Percentiles rank a stretch among this genome's conserved stretches.
These are phyloP conservation scores for Elymus sibiricus DNA, from an alignment of 176 grass and related monocot genomes.

Conservation along the genomic window DNA sequence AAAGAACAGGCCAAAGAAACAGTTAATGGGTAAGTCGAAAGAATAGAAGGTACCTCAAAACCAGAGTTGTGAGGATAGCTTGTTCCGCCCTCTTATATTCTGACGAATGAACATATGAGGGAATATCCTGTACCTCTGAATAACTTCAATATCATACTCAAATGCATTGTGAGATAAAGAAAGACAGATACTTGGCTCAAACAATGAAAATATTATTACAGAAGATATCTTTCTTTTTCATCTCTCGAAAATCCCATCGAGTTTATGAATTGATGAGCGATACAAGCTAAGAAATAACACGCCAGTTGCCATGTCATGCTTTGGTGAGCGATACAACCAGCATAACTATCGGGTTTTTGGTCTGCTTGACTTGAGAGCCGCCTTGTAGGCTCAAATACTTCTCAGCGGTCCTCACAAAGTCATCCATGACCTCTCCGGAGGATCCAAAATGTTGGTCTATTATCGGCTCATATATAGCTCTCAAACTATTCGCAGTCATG, in stretches of 20 bases:
- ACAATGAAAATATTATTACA: background rate
- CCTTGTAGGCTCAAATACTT: background rate
- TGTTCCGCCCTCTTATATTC: background rate
- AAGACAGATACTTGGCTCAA: background rate
- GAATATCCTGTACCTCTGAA: background rate
- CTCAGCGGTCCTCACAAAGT: background rate
- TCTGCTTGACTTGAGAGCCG: background rate
- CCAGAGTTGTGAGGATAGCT: conserved; percentile 5
- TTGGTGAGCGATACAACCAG: background rate
- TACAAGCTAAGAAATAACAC: background rate
- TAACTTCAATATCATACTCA: background rate
- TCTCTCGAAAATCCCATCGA: background rate
- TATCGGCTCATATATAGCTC: conserved; percentile 6
- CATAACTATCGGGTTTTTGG: background rate
- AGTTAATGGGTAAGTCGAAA: background rate
- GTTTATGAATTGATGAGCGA: background rate
- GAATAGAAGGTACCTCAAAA: background rate
- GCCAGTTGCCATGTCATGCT: background rate
- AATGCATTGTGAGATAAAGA: background rate
- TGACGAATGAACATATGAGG: background rate
- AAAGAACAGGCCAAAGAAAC: background rate
- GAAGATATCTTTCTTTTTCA: background rate
- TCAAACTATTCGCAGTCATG: background rate
- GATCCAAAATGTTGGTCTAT: background rate
- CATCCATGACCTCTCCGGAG: background rate